These are phyloP conservation scores for Gyromitra esculenta DNA, from an alignment of 2,329 filamentous ascomycete genomes.

Conservation along the genomic window DNA sequence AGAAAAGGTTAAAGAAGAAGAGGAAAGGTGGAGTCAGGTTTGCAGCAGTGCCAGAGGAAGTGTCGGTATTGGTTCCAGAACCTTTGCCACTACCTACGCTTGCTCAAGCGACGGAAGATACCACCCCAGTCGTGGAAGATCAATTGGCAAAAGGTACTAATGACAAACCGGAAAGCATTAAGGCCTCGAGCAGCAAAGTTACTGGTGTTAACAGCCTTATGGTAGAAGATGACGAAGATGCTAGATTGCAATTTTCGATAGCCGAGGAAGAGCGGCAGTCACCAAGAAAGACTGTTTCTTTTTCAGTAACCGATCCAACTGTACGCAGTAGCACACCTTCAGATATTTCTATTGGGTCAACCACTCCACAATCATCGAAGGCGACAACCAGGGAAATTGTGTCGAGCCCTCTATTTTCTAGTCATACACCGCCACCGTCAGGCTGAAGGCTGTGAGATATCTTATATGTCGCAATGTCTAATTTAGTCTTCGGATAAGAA, in stretches of 20 bases:
- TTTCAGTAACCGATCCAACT: slow-evolving; percentile 6
- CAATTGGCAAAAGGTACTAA: slow-evolving; percentile 40
- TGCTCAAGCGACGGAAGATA: slow-evolving; percentile 37
- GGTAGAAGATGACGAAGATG: slow-evolving; percentile 47
- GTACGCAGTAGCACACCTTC: slow-evolving; percentile 8
- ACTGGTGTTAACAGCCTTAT: background rate
- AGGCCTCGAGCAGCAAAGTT: slow-evolving; percentile 19
- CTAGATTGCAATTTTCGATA: slow-evolving; percentile 28
- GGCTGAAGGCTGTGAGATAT: slow-evolving; percentile 47
- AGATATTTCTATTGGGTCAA: slow-evolving; percentile 57
- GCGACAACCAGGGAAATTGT: slow-evolving; percentile 24
- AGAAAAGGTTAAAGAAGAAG: slow-evolving; percentile 54
- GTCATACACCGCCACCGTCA: slow-evolving; percentile 8
- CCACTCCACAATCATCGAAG: slow-evolving; percentile 51
- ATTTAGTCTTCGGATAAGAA: slow-evolving; percentile 67
- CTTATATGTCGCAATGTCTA: slow-evolving; percentile 39
- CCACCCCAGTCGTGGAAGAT: slow-evolving; percentile 37
- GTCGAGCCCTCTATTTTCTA: slow-evolving; percentile 31
- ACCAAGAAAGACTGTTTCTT: slow-evolving; percentile 15
- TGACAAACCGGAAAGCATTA: background rate
- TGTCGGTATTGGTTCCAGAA: slow-evolving; percentile 61
- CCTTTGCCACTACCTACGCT: slow-evolving; percentile 33
- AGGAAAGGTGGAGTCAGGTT: slow-evolving; percentile 80
- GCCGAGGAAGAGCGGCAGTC: slow-evolving; percentile 20
- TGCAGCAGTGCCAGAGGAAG: slow-evolving; percentile 77